Evolutionary conservation across 2,329 filamentous ascomycete genomes (phyloP).

Genomic region (Exophiala calicioides): DNA sequence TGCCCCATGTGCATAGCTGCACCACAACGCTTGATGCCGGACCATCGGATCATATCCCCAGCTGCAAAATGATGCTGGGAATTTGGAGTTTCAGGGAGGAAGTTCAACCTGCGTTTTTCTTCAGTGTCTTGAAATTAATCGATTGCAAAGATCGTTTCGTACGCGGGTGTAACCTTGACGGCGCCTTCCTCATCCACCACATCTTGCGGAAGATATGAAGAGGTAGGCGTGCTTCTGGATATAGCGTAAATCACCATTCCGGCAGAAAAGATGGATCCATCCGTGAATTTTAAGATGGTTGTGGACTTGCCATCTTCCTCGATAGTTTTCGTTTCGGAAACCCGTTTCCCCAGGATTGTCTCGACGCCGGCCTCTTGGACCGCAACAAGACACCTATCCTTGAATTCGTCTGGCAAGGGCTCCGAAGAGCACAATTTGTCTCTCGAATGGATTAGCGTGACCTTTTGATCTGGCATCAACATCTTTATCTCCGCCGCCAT

Average conservation of each 20-base stretch:
- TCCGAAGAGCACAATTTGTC: constrained; percentile 71
- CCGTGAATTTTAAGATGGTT: constrained; percentile 60
- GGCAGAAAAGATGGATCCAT: constrained; percentile 60
- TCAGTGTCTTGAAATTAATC: neutral
- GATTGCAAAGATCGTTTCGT: constrained; percentile 21
- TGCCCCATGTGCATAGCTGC: constrained; percentile 74
- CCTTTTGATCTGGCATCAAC: constrained; percentile 62
- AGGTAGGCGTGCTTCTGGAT: constrained; percentile 63
- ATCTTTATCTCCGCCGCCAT: constrained; percentile 78
- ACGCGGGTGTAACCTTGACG: constrained; percentile 62
- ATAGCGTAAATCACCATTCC: constrained; percentile 71
- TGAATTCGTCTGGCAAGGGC: constrained; percentile 68
- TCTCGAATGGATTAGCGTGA: constrained; percentile 75
- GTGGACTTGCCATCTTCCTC: constrained; percentile 33
- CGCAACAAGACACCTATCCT: constrained; percentile 60
- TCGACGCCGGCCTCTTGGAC: constrained; percentile 65
- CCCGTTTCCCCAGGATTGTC: constrained; percentile 62
- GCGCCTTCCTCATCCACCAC: constrained; percentile 66
- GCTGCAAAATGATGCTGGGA: constrained; percentile 64
- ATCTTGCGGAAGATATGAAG: constrained; percentile 60
- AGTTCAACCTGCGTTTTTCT: constrained; percentile 50
- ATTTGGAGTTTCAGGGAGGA: constrained; percentile 58
- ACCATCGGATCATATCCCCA: constrained; percentile 71
- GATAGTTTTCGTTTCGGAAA: constrained; percentile 47
- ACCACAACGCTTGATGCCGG: constrained; percentile 77